Conservation (phyloP, 108 stramenopile species). For the Nitzschia sp. region DNA sequence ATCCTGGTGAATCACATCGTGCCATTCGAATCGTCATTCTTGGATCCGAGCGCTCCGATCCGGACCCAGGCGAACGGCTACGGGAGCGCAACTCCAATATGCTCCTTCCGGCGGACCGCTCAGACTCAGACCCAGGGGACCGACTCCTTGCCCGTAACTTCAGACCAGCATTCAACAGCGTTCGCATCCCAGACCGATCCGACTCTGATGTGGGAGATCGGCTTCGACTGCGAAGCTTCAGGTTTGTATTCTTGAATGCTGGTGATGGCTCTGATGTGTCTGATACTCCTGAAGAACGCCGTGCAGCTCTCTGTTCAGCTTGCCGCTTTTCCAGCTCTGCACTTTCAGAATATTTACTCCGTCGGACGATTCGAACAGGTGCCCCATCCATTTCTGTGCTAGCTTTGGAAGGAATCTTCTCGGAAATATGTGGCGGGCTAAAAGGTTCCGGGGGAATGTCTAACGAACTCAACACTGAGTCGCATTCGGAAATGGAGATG, state of each 20-base stretch:
- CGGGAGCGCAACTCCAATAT: not conserved
- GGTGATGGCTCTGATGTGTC: not conserved
- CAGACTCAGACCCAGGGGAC: slow-evolving; percentile 10
- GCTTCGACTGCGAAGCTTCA: slow-evolving; percentile 1
- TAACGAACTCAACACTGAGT: not conserved
- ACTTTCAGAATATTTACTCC: slow-evolving; percentile 1
- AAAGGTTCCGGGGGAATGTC: not conserved
- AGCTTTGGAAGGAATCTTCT: slow-evolving; percentile 5
- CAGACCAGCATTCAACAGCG: not conserved
- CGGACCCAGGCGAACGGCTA: slow-evolving; percentile 11
- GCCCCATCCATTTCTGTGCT: not conserved
- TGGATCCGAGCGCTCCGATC: slow-evolving; percentile 1
- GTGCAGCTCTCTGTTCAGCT: not conserved
- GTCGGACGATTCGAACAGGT: not conserved
- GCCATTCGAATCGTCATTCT: slow-evolving; percentile 1
- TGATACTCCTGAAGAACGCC: not conserved
- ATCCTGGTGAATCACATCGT: not conserved
- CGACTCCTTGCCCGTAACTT: slow-evolving; percentile 6
- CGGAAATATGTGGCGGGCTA: not conserved
- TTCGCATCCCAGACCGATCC: not conserved
- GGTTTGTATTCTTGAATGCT: not conserved
- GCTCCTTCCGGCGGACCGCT: not conserved
- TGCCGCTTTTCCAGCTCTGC: not conserved
- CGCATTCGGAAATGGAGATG: slow-evolving; percentile 5
- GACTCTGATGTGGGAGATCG: slow-evolving; percentile 1